Conservation (phyloP, 805 yeast species). For the Kuraishia molischiana region DNA sequence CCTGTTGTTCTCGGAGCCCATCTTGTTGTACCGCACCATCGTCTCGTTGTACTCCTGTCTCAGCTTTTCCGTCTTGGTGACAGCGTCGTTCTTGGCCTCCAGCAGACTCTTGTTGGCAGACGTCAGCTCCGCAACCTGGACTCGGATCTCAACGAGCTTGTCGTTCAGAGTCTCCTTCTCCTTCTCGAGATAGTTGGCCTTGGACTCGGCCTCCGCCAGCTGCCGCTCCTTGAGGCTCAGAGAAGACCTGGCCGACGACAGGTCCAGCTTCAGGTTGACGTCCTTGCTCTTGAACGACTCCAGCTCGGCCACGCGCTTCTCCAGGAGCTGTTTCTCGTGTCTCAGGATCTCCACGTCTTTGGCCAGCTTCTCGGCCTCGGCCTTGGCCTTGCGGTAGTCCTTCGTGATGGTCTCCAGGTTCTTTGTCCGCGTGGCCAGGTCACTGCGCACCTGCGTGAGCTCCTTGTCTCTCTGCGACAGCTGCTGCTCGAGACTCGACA, state of each 20-base stretch:
- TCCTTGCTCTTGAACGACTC: slow-evolving; percentile 28
- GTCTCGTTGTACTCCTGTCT: slow-evolving; percentile 22
- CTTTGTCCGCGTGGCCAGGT: slow-evolving; percentile 8
- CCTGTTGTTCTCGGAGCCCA: slow-evolving; percentile 32
- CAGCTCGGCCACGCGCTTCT: slow-evolving; percentile 23
- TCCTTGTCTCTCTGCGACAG: background rate
- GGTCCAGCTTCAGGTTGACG: slow-evolving; percentile 35
- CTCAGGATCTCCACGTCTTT: slow-evolving; percentile 19
- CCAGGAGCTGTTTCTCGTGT: slow-evolving; percentile 24
- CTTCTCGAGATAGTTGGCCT: slow-evolving; percentile 25
- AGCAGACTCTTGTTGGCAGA: slow-evolving; percentile 22
- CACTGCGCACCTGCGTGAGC: slow-evolving; percentile 6
- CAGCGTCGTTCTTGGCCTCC: slow-evolving; percentile 28
- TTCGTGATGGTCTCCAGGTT: slow-evolving; percentile 14
- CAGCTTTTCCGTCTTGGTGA: slow-evolving; percentile 30
- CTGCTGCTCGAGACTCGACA: background rate
- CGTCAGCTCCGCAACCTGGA: slow-evolving; percentile 29
- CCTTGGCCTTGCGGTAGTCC: slow-evolving; percentile 14
- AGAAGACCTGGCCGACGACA: slow-evolving; percentile 34
- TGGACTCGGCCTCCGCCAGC: slow-evolving; percentile 25
- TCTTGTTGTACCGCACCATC: slow-evolving; percentile 26
- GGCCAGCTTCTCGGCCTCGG: slow-evolving; percentile 21
- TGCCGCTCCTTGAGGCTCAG: slow-evolving; percentile 33
- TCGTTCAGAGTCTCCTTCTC: slow-evolving; percentile 30
- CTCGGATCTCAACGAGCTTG: slow-evolving; percentile 26